These are phyloP conservation scores for Blastocystis sp. DNA, from an alignment of 352 stramenopile species.

Conservation along the genomic window DNA sequence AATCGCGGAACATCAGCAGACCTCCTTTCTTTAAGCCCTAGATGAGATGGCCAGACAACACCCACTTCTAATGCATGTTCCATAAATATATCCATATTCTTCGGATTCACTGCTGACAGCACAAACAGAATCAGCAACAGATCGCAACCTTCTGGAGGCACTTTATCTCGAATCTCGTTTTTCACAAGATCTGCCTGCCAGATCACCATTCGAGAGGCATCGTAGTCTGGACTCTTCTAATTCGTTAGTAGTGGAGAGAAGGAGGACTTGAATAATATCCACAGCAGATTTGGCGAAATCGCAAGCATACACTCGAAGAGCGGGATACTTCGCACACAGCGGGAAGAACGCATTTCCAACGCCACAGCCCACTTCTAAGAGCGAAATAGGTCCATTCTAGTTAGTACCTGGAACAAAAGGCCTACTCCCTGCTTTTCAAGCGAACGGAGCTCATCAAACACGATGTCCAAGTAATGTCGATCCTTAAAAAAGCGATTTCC, in stretches of 20 bases:
- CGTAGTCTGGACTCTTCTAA: slow-evolving; percentile 75
- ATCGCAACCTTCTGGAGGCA: slow-evolving; percentile 69
- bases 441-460: slow-evolving; percentile 72
- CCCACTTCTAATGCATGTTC: background rate
- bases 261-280: slow-evolving; percentile 72
- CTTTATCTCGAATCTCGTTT: slow-evolving; percentile 69
- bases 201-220: slow-evolving; percentile 69
- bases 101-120: slow-evolving; percentile 74
- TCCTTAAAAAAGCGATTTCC: slow-evolving; percentile 83
- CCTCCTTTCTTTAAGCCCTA: slow-evolving; percentile 55
- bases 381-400: slow-evolving; percentile 48
- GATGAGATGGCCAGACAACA: background rate
- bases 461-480: slow-evolving; percentile 77
- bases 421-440: slow-evolving; percentile 48
- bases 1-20: slow-evolving; percentile 75
- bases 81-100: slow-evolving; percentile 71
- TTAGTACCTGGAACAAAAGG: background rate
- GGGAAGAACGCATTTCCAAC: slow-evolving; percentile 78
- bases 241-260: background rate
- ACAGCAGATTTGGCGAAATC: slow-evolving; percentile 80
- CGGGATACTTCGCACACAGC: slow-evolving; percentile 73
- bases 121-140: slow-evolving; percentile 70
- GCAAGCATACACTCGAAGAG: slow-evolving; percentile 74
- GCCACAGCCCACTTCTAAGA: slow-evolving; percentile 77
- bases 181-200: slow-evolving; percentile 78